phyloP scores from a whole-genome alignment of 2,329 filamentous ascomycete genomes.

The Fusarium equiseti region DNA sequence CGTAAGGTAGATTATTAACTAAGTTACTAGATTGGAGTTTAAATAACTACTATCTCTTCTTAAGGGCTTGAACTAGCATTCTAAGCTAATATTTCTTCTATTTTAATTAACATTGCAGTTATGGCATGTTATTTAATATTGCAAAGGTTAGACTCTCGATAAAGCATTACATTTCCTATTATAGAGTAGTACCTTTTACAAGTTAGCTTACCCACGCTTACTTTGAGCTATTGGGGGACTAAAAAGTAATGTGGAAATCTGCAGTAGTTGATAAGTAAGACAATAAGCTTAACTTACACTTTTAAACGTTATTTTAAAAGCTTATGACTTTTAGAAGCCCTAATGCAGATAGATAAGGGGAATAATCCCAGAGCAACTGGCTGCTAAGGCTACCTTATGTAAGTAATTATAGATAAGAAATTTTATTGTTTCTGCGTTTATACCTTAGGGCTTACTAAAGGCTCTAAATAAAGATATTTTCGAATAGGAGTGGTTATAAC shows the following conservation, averaged over 20 bases:
- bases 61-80: neutral
- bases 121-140: neutral
- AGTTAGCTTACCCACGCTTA: neutral
- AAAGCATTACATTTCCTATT: neutral
- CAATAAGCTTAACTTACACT: neutral
- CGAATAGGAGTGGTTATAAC: too few relatives aligned
- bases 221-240: neutral
- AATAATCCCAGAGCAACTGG: too few relatives aligned
- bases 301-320: neutral
- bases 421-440: too few relatives aligned
- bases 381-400: too few relatives aligned
- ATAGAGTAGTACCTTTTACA: neutral
- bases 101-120: neutral
- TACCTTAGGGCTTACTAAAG: too few relatives aligned
- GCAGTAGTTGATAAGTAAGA: neutral
- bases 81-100: neutral
- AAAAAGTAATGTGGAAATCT: neutral
- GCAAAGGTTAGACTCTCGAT: neutral
- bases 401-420: too few relatives aligned
- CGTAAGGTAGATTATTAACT: too few relatives aligned
- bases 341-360: too few relatives aligned
- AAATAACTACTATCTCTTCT: neutral
- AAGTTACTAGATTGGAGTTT: too few relatives aligned
- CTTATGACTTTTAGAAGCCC: too few relatives aligned
- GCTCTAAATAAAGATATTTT: too few relatives aligned